These are phyloP conservation scores for Aspergillus sp. DNA, from an alignment of 2,329 filamentous ascomycete genomes.

Conservation along the genomic window DNA sequence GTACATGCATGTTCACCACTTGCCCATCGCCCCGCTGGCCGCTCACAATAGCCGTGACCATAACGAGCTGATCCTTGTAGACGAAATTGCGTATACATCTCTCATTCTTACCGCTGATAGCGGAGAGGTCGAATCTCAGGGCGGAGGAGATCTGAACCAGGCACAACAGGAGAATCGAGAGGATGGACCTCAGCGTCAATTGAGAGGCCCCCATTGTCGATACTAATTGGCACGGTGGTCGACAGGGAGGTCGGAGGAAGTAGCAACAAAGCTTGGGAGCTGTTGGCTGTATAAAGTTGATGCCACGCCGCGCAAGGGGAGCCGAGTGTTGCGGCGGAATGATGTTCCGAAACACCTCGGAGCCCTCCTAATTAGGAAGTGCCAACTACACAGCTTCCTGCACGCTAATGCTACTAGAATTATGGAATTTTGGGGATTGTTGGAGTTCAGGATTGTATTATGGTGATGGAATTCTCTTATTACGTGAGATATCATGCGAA, in stretches of 20 bases:
- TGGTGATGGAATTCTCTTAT: too few relatives aligned
- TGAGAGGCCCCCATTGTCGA: constrained; percentile 30
- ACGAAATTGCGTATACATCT: constrained; percentile 98
- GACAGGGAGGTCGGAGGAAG: constrained; percentile 15
- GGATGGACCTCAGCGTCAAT: constrained; percentile 29
- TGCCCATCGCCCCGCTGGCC: constrained; percentile 90
- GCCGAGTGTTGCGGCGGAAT: constrained; percentile 18
- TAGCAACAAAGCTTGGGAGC: constrained; percentile 20
- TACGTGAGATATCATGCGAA: too few relatives aligned
- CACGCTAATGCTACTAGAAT: too few relatives aligned
- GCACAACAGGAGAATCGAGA: constrained; percentile 32
- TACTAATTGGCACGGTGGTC: constrained; percentile 14
- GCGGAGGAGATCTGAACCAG: constrained; percentile 51
- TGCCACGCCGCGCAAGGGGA: constrained; percentile 34
- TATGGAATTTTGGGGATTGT: too few relatives aligned
- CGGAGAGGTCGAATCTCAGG: constrained; percentile 90
- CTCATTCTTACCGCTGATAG: constrained; percentile 65
- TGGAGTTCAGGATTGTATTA: too few relatives aligned
- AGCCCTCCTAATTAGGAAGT: not conserved
- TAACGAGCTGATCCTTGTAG: constrained; percentile 83
- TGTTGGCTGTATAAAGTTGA: constrained; percentile 24
- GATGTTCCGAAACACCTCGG: constrained; percentile 24
- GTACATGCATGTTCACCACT: constrained; percentile 88
- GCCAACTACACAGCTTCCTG: too few relatives aligned
- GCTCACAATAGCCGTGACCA: constrained; percentile 85